Conservation (phyloP, 495 filamentous ascomycete genomes). For the Annulohypoxylon stygium region DNA sequence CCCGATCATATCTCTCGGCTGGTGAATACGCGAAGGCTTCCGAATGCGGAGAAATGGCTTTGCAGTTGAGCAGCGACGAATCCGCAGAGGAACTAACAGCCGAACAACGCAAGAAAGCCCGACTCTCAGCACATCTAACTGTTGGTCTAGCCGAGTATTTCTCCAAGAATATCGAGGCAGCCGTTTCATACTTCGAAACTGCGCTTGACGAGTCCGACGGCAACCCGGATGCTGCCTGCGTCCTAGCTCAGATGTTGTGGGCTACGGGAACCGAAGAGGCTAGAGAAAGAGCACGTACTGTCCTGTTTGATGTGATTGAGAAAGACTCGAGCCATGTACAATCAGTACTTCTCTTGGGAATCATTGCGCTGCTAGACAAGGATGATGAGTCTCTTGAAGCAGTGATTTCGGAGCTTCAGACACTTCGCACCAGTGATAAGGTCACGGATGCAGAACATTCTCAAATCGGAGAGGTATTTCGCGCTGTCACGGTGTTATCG, state of each 20-base stretch:
- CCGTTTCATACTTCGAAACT: constrained; percentile 82
- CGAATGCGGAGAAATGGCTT: constrained; percentile 77
- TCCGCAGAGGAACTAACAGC: constrained; percentile 64
- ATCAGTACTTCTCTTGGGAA: constrained; percentile 81
- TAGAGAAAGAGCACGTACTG: constrained; percentile 78
- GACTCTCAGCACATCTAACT: constrained; percentile 88
- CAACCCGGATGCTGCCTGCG: constrained; percentile 86
- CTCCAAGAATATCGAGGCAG: constrained; percentile 68
- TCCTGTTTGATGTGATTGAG: constrained; percentile 83
- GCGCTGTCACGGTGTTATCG: constrained; percentile 57
- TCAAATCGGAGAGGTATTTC: constrained; percentile 61
- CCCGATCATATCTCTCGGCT: constrained; percentile 78
- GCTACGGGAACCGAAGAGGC: constrained; percentile 84
- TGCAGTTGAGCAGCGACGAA: constrained; percentile 76
- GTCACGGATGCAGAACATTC: constrained; percentile 60
- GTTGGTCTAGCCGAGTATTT: constrained; percentile 86
- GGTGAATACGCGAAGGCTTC: constrained; percentile 73
- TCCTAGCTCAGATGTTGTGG: constrained; percentile 93
- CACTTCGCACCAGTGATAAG: constrained; percentile 72
- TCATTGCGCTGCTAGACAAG: constrained; percentile 82
- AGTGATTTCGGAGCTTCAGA: constrained; percentile 80
- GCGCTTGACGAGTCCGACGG: constrained; percentile 83
- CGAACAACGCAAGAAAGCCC: constrained; percentile 70
- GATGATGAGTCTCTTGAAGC: constrained; percentile 84
- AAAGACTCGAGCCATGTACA: constrained; percentile 78